A percentile compares a stretch with the other conserved stretches of the same genome.
Evolutionary conservation across 768 basidiomycete genomes (phyloP).

Genomic region (Mycena capillaripes): DNA sequence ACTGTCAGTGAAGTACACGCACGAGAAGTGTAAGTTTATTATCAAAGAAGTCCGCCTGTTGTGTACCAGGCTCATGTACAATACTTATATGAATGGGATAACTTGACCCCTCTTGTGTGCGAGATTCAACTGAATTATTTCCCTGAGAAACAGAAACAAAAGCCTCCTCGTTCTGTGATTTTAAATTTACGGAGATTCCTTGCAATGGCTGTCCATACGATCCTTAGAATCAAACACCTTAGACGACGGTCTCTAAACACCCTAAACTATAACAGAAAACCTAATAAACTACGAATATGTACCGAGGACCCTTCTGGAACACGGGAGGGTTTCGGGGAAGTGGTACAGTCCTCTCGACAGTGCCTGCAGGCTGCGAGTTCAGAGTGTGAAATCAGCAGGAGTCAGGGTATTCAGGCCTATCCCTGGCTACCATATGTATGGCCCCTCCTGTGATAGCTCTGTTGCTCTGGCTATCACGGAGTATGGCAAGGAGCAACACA

Average conservation of each 20-base stretch:
- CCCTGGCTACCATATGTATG: slow-evolving; percentile 8
- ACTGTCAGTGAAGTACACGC: slow-evolving; percentile 5
- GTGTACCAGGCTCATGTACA: slow-evolving; percentile 10
- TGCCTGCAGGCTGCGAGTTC: slow-evolving; percentile 25
- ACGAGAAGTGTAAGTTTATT: background rate
- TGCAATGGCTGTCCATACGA: too few relatives aligned
- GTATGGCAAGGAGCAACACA: background rate
- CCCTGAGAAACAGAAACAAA: too few relatives aligned
- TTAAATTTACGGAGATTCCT: too few relatives aligned
- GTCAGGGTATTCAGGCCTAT: slow-evolving; percentile 10
- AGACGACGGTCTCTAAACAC: too few relatives aligned
- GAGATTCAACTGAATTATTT: too few relatives aligned
- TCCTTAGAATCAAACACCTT: too few relatives aligned
- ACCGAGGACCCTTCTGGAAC: slow-evolving; percentile 18
- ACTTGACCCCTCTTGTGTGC: background rate
- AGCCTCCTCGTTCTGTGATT: too few relatives aligned
- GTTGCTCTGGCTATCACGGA: background rate
- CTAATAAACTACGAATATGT: background rate
- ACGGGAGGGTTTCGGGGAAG: slow-evolving; percentile 15
- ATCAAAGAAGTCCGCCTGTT: background rate
- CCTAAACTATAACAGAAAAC: background rate
- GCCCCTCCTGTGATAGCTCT: background rate
- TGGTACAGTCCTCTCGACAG: slow-evolving; percentile 18
- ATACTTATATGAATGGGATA: background rate
- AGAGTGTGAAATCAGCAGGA: slow-evolving; percentile 18